Conservation (phyloP, 768 basidiomycete species). For the Clitopilus passeckerianus region DNA sequence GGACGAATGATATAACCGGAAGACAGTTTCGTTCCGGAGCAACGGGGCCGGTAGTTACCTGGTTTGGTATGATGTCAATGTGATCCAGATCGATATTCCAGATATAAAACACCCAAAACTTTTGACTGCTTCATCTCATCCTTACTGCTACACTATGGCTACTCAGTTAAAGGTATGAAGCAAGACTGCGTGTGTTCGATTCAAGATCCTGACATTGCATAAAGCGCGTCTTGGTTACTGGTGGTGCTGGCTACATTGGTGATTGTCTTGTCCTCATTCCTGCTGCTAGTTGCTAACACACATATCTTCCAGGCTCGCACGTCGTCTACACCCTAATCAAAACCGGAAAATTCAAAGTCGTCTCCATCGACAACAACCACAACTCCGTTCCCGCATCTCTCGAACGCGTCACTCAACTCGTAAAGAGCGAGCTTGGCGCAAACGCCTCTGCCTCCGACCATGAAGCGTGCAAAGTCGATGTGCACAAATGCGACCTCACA, state of each 20-base stretch:
- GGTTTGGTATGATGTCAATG: not conserved
- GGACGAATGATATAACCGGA: not conserved
- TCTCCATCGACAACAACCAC: constrained; percentile 93
- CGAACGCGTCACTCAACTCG: constrained; percentile 73
- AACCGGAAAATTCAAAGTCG: constrained; percentile 86
- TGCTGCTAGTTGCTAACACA: constrained; percentile 8
- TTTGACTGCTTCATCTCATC: not conserved
- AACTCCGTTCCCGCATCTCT: constrained; percentile 83
- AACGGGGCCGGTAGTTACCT: not conserved
- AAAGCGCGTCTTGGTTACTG: constrained; percentile 42
- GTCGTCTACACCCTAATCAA: constrained; percentile 83
- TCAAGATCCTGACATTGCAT: constrained; percentile 15
- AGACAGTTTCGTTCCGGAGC: not conserved
- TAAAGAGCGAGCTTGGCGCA: constrained; percentile 63
- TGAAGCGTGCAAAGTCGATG: constrained; percentile 70
- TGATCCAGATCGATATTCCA: not conserved
- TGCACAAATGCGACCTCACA: constrained; percentile 70
- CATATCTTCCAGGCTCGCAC: constrained; percentile 69
- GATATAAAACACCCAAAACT: not conserved
- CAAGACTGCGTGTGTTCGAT: constrained; percentile 5
- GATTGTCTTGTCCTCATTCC: constrained; percentile 9
- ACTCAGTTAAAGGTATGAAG: not conserved
- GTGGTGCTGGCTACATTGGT: constrained; percentile 93
- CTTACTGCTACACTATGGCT: not conserved
- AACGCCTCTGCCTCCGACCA: constrained; percentile 64